Percentiles rank a stretch among this genome's conserved stretches.
phyloP scores from a whole-genome alignment of 1,139 yeast genomes.

The Pichia sp. region DNA sequence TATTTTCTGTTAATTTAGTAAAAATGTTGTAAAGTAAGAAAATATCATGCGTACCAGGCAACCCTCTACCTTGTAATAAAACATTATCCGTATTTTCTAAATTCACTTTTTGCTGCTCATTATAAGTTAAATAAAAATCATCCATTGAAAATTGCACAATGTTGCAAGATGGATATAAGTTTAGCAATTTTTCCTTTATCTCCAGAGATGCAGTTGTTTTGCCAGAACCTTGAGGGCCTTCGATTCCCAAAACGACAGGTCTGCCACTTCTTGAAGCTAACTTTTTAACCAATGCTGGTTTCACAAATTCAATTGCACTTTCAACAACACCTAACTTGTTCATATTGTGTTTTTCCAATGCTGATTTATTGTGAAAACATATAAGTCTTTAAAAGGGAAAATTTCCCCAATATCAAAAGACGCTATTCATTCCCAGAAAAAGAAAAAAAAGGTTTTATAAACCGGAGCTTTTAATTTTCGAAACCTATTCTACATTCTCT shows the following conservation, averaged over 20 bases:
- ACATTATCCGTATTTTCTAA: slow-evolving; percentile 38
- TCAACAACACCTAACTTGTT: slow-evolving; percentile 12
- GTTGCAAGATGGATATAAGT: slow-evolving; percentile 35
- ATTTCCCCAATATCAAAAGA: too few relatives aligned
- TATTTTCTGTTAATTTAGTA: slow-evolving; percentile 21
- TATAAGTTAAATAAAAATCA: slow-evolving; percentile 71
- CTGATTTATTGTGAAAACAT: too few relatives aligned
- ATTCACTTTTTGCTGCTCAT: slow-evolving; percentile 48
- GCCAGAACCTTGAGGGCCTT: slow-evolving; percentile 95
- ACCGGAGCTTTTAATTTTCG: too few relatives aligned
- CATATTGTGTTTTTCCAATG: not conserved
- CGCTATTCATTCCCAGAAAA: too few relatives aligned
- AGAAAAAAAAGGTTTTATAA: too few relatives aligned
- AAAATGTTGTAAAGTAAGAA: slow-evolving; percentile 32
- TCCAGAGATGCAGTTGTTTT: slow-evolving; percentile 61
- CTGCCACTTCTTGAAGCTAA: not conserved
- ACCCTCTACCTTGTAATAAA: slow-evolving; percentile 71
- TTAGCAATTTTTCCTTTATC: slow-evolving; percentile 35
- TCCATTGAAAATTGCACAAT: slow-evolving; percentile 70
- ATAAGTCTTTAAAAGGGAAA: too few relatives aligned
- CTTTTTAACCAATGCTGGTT: slow-evolving; percentile 11
- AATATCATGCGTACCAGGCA: slow-evolving; percentile 92
- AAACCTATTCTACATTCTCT: too few relatives aligned
- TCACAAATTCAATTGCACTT: slow-evolving; percentile 17
- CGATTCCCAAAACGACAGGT: slow-evolving; percentile 50